Evolutionary conservation across 495 filamentous ascomycete species (phyloP).

Genomic region (Chaetomidium leptoderma): DNA sequence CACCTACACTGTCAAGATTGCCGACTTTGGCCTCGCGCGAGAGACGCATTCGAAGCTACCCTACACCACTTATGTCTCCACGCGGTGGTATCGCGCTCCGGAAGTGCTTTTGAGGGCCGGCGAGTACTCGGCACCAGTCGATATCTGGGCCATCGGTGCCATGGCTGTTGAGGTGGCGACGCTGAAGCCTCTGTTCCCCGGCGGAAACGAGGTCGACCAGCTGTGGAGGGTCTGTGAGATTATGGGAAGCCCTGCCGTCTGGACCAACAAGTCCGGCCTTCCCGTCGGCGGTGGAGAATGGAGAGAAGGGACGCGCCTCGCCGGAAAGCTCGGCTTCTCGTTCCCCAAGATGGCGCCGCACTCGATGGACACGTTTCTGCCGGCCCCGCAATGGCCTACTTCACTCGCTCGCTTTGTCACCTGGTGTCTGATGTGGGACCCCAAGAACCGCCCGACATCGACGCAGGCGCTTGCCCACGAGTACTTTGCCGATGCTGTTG

Average conservation of each 20-base stretch:
- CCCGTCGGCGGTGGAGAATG: slow-evolving; percentile 96
- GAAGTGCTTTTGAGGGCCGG: slow-evolving; percentile 93
- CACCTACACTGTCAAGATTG: slow-evolving; percentile 94
- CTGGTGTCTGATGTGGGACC: slow-evolving; percentile 99
- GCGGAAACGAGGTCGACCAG: slow-evolving; percentile 97
- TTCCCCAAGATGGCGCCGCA: slow-evolving; percentile 99
- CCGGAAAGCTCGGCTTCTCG: slow-evolving; percentile 94
- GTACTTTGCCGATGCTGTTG: slow-evolving; percentile 92
- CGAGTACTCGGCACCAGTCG: slow-evolving; percentile 95
- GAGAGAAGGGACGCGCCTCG: slow-evolving; percentile 88
- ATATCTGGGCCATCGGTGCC: slow-evolving; percentile 98
- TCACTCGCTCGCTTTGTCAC: slow-evolving; percentile 90
- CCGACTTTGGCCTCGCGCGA: slow-evolving; percentile 96
- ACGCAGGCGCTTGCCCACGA: slow-evolving; percentile 88
- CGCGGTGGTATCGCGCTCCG: slow-evolving; percentile 95
- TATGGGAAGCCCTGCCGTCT: slow-evolving; percentile 98
- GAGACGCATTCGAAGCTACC: slow-evolving; percentile 95
- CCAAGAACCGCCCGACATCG: slow-evolving; percentile 88
- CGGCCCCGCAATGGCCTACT: slow-evolving; percentile 83
- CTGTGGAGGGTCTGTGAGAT: slow-evolving; percentile 99
- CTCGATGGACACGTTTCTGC: slow-evolving; percentile 90
- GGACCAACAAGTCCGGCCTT: slow-evolving; percentile 85
- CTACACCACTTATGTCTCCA: slow-evolving; percentile 98
- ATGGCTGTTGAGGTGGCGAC: slow-evolving; percentile 99
- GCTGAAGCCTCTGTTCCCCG: slow-evolving; percentile 93